Percentiles rank a stretch among this genome's conserved stretches.
Evolutionary conservation across 331 rosid genomes (phyloP).

Genomic region (Rosa hybrid): DNA sequence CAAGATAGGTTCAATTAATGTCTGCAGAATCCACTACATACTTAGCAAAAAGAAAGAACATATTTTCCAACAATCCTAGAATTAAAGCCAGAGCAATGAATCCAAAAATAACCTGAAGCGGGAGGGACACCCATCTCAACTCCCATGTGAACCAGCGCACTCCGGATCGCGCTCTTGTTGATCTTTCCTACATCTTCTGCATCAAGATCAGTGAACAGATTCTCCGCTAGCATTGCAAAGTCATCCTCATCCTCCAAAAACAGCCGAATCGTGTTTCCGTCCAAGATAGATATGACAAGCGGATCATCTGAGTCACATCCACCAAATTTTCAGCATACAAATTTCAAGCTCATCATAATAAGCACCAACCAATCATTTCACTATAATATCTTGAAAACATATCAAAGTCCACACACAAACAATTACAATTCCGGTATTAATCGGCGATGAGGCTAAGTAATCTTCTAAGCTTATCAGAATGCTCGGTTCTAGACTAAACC

Average conservation of each 20-base stretch:
- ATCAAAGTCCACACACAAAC: not conserved
- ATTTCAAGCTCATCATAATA: not conserved
- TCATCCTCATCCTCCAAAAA: slow-evolving; percentile 93
- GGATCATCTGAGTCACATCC: slow-evolving; percentile 60
- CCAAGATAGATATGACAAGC: slow-evolving; percentile 68
- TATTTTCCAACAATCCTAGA: not conserved
- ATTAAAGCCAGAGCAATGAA: not conserved
- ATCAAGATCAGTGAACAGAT: slow-evolving; percentile 83
- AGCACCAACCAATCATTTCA: not conserved
- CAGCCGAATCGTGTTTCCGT: slow-evolving; percentile 63
- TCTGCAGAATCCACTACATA: not conserved
- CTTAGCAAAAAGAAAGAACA: not conserved
- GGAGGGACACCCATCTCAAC: slow-evolving; percentile 97
- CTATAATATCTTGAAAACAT: not conserved
- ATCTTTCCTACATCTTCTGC: slow-evolving; percentile 89
- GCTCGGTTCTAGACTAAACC: not conserved
- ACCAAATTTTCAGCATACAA: slow-evolving; percentile 11
- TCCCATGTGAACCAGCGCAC: slow-evolving; percentile 85
- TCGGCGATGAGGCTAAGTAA: not conserved
- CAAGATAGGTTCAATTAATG: not conserved
- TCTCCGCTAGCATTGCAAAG: slow-evolving; percentile 90
- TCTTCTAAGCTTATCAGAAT: not conserved
- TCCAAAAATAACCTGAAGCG: slow-evolving; percentile 59
- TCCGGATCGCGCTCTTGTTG: slow-evolving; percentile 61
- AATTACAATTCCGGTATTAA: not conserved